Conservation (phyloP, 129 eudicot species). For the Erigeron canadensis region DNA sequence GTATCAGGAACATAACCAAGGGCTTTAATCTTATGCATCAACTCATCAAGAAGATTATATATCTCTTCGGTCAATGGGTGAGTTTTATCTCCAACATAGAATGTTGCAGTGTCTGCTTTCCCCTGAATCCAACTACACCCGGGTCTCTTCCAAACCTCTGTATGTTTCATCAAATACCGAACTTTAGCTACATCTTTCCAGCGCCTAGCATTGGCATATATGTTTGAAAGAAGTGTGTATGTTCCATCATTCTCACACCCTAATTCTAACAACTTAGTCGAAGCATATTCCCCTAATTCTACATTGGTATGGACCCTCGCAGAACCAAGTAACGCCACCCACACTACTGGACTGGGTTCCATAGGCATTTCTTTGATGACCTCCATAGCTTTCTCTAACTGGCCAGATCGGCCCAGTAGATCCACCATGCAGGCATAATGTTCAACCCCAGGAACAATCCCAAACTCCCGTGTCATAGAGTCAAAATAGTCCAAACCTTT, state of each 20-base stretch:
- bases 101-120: conserved; percentile 54
- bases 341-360: conserved; percentile 69
- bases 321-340: conserved; percentile 80
- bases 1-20: conserved; percentile 86
- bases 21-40: conserved; percentile 54
- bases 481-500: conserved; percentile 60
- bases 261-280: conserved; percentile 48
- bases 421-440: conserved; percentile 91
- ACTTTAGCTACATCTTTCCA: conserved; percentile 83
- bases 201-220: conserved; percentile 72
- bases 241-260: conserved; percentile 75
- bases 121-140: conserved; percentile 98
- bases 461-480: conserved; percentile 53
- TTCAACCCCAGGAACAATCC: conserved; percentile 63
- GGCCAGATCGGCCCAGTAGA: conserved; percentile 84
- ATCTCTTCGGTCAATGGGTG: conserved; percentile 63
- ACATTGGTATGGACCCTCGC: conserved; percentile 77
- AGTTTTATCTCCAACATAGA: conserved; percentile 75
- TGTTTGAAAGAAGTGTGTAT: conserved; percentile 81
- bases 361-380: conserved; percentile 69
- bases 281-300: conserved; percentile 84
- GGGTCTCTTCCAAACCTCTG: conserved; percentile 75
- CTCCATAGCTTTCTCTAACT: conserved; percentile 63
- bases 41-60: conserved; percentile 50
- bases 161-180: conserved; percentile 60